Evolutionary conservation across 768 basidiomycete genomes (phyloP), one percentile per base, ranked within the genome.

Genomic region (Tylopilus sp.): DNA sequence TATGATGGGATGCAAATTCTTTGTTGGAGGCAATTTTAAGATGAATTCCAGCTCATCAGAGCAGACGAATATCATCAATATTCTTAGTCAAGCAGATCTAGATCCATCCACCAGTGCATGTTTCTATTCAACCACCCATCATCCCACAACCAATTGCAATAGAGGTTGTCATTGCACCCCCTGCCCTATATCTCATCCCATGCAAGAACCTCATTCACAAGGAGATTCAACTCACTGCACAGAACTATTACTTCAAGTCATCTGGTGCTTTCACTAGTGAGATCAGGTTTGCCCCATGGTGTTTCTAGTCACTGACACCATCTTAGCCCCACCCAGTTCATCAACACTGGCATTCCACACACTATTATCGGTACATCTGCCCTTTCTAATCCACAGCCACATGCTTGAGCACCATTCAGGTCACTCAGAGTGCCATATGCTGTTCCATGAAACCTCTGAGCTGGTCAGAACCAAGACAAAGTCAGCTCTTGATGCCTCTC

Each of bases 1-100:
- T 47, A 54, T 50, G 47, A 88, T 88, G 89, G 52, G 85, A 55
- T 91, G 92, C 65, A 75, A 82, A 70, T 95, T 95, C 76, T 95
- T 97, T 67, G 93, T 91, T 62, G 95, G 95, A 56, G 91, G 94
- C 26, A 98, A 98, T 81, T 98, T 95, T 83, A 99, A 98, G 79
- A 86, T 98, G 86, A 95, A 98, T 76, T 89, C 89, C 26, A 75
- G 75, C 52, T 80, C 84, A 33, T 75, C 75, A 57, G 77, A 78
- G 57, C 78, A 82, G 59, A 86, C 88, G 57, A 71, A 74, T 40
- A 80, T 99, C 63, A 71, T 91, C 60, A 70, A 81, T 46, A 66
- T 75, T 44, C 73, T 99, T 48, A 97, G 97, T 75, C 71, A 81
- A 4, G 91, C 92, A 47, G 74, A 82, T 45, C 72, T 98, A 46